Evolutionary conservation across 2,329 filamentous ascomycete species (phyloP), one percentile per base, ranked within the genome.

Genomic region (Alternaria viburni): DNA sequence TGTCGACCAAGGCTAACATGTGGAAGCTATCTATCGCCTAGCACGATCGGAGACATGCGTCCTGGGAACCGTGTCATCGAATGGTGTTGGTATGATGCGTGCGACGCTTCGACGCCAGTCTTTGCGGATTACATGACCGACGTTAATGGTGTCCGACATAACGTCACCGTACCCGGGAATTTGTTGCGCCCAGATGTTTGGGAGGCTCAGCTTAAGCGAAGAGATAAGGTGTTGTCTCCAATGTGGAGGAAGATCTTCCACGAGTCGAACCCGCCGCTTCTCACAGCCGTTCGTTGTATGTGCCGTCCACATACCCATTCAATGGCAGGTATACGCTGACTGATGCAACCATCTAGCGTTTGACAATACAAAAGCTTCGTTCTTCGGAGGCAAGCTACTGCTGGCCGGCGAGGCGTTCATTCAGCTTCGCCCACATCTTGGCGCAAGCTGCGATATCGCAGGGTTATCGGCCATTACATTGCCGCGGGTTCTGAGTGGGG

Each of bases 81-180:
- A 61, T 83, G 76, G 72, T 79, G 84, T 3, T 83, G 81, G 80
- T 85, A 84, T 66, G 74, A 72, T 57, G 79, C 82, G 56, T 75
- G 79, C 43, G 54, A 72, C 2, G 73, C 78, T 15, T 41, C 68
- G 8, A 77, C 78, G 0, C 25, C 68, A 2, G 77, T 79, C 2
- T 75, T 81, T 26, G 64, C 67, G 6, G 76, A 79, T 0, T 69
- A 81, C 15, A 81, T 84, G 73, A 84, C 82, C 4, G 82, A 83
- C 59, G 60, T 64, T 3, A 55, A 79, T 23, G 81, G 80, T 9
- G 66, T 69, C 23, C 62, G 65, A 1, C 81, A 83, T 63, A 70
- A 70, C 25, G 76, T 79, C 41, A 83, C 82, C 0, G 72, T 84
- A 7, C 80, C 81, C 0, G 69, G 75, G 7, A 78, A 81, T 1